Evolutionary conservation across 345 rosid genomes (phyloP).

Genomic region (Turritis glabra): DNA sequence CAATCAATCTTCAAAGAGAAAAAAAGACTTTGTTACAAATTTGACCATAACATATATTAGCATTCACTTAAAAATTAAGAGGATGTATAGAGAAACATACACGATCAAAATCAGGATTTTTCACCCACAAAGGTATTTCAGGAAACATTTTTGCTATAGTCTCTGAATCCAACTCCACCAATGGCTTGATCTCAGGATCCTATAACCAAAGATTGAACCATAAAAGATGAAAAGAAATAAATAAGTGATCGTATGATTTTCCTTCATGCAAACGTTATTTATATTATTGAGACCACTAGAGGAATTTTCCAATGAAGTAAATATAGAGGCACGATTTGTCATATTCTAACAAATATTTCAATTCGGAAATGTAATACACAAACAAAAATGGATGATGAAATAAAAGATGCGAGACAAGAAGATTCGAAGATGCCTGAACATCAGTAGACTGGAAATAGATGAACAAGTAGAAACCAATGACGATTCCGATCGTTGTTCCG

Average conservation of each 20-base stretch:
- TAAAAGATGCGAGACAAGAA: slow-evolving; percentile 7
- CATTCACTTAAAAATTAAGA: background rate
- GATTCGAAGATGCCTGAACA: slow-evolving; percentile 55
- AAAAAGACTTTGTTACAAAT: background rate
- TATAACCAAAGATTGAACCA: slow-evolving; percentile 28
- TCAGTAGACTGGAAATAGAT: slow-evolving; percentile 65
- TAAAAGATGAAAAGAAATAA: no score
- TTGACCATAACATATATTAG: background rate
- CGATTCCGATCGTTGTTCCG: slow-evolving; percentile 72
- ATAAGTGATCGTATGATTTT: no score
- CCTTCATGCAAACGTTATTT: no score
- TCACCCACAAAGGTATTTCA: slow-evolving; percentile 93
- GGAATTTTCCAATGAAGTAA: no score
- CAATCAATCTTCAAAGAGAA: slow-evolving; percentile 71
- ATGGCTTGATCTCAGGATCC: slow-evolving; percentile 79
- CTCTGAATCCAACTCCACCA: slow-evolving; percentile 71
- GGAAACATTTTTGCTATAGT: slow-evolving; percentile 68
- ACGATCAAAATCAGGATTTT: slow-evolving; percentile 94
- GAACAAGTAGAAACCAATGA: slow-evolving; percentile 78
- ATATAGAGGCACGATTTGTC: no score
- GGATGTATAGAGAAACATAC: slow-evolving; percentile 49
- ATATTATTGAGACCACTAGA: no score
- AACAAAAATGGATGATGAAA: background rate
- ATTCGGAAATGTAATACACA: background rate
- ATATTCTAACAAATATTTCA: no score